phyloP scores from a whole-genome alignment of 768 basidiomycete species.

The Dendrothele bispora region DNA sequence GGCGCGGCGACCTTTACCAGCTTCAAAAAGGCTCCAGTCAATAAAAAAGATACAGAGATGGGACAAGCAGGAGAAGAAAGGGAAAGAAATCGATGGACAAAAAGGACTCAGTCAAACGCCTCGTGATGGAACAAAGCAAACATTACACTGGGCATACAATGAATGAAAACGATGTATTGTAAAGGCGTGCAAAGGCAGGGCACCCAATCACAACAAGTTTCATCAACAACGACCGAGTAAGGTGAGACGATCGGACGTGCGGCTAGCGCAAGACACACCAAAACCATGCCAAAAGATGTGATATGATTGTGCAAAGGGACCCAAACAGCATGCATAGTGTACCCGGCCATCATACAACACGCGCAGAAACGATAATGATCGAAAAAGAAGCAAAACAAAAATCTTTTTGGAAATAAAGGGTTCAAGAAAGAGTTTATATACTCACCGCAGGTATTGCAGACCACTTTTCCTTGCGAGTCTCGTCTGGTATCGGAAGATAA shows the following conservation, averaged over 20 bases:
- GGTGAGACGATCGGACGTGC: not conserved
- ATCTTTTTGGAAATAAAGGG: constrained; percentile 31
- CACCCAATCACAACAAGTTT: not conserved
- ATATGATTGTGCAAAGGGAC: not conserved
- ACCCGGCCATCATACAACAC: constrained; percentile 27
- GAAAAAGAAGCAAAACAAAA: constrained; percentile 22
- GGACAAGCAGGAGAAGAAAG: not conserved
- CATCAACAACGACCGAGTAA: not conserved
- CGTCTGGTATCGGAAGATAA: constrained; percentile 85
- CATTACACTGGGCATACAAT: not conserved
- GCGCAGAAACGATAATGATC: constrained; percentile 10
- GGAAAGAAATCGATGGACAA: not conserved
- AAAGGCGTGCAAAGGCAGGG: not conserved
- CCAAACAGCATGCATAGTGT: constrained; percentile 7
- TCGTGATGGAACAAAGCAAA: not conserved
- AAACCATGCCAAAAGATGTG: not conserved
- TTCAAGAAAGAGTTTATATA: constrained; percentile 13
- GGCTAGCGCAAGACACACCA: not conserved
- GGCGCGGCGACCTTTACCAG: constrained; percentile 7
- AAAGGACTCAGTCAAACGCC: not conserved
- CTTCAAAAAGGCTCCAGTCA: not conserved
- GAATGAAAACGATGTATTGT: not conserved
- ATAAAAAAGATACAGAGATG: not conserved
- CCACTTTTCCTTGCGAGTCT: constrained; percentile 75
- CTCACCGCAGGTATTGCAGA: constrained; percentile 92